Percentiles rank a stretch among this genome's conserved stretches.
Conservation (phyloP, 148 eudicot genomes). For the Hydrangea macrophylla region DNA sequence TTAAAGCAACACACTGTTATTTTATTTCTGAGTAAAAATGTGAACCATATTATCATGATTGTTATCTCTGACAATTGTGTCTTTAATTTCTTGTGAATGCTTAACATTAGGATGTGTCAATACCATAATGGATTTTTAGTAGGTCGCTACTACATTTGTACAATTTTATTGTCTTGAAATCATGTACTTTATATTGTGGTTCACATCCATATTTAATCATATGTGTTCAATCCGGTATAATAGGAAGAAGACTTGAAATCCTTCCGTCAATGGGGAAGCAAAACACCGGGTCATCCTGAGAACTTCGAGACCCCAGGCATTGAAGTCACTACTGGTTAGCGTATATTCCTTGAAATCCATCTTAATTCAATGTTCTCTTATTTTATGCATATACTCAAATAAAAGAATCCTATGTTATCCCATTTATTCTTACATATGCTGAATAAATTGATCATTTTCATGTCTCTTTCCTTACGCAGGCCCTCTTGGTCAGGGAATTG, state of each 20-base stretch:
- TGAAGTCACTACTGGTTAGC: constrained; percentile 66
- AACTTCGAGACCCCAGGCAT: constrained; percentile 62
- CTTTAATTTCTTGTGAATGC: background rate
- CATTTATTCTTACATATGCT: constrained; percentile 11
- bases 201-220: background rate
- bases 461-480: constrained; percentile 26
- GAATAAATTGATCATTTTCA: constrained; percentile 51
- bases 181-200: background rate
- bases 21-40: too few relatives aligned
- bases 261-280: constrained; percentile 70
- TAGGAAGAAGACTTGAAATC: constrained; percentile 63
- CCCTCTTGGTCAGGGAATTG: constrained; percentile 67
- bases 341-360: background rate
- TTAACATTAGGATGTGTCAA: background rate
- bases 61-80: background rate
- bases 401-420: constrained; percentile 3
- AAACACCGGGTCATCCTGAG: constrained; percentile 70
- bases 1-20: too few relatives aligned
- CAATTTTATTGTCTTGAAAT: background rate
- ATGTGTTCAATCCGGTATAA: background rate
- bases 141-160: background rate
- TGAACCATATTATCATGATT: background rate
- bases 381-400: background rate
- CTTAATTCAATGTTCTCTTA: background rate
- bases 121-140: background rate